Evolutionary conservation across 2,329 filamentous ascomycete genomes (phyloP).

Genomic region (Alternaria consortialis): DNA sequence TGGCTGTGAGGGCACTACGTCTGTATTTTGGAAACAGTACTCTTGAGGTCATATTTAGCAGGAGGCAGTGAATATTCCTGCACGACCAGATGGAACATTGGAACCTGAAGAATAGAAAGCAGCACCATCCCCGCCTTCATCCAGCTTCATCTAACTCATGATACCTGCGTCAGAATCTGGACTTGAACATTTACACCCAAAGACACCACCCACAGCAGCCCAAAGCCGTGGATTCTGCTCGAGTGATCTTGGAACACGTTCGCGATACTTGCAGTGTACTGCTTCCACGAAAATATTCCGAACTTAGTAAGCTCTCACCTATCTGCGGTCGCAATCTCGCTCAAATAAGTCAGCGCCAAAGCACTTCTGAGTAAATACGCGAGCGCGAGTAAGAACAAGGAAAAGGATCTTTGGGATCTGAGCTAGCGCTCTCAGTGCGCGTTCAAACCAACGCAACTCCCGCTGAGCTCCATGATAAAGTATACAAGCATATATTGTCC

Average conservation of each 20-base stretch:
- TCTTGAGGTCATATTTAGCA: constrained; percentile 3
- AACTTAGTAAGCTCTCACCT: too few relatives aligned
- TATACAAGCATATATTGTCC: background rate
- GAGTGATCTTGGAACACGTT: too few relatives aligned
- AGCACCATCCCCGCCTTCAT: background rate
- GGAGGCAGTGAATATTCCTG: background rate
- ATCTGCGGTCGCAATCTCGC: background rate
- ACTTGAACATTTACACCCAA: background rate
- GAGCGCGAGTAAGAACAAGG: background rate
- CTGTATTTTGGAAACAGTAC: constrained; percentile 1
- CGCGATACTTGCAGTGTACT: too few relatives aligned
- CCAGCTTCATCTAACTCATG: background rate
- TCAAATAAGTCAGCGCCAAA: background rate
- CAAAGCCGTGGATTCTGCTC: background rate
- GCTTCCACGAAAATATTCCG: too few relatives aligned
- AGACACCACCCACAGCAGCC: background rate
- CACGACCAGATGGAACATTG: background rate
- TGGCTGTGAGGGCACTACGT: constrained; percentile 9
- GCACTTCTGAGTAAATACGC: background rate
- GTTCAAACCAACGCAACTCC: background rate
- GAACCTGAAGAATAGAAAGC: background rate
- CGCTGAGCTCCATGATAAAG: background rate
- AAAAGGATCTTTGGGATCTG: background rate
- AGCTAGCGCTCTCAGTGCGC: background rate
- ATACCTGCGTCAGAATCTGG: background rate